Percentiles rank a stretch among this genome's conserved stretches.
phyloP scores from a whole-genome alignment of 305 asterid genomes.

The Solanum hybrid region DNA sequence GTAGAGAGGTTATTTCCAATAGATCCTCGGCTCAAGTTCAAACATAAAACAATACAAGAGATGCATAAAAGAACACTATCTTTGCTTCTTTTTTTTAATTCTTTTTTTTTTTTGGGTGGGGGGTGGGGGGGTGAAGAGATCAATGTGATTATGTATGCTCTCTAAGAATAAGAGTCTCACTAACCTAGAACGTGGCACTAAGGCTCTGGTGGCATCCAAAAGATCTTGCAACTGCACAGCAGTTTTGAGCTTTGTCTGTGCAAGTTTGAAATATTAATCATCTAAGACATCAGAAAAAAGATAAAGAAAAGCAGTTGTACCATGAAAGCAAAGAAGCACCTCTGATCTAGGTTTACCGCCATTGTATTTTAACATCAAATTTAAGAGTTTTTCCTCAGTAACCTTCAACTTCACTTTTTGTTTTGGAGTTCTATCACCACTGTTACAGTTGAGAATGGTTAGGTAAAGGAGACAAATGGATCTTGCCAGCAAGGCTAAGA shows the following conservation, averaged over 20 bases:
- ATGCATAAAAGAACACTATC: neutral
- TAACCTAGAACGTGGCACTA: conserved; percentile 83
- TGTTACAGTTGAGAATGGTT: conserved; percentile 24
- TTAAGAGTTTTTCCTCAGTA: conserved; percentile 89
- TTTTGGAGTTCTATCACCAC: conserved; percentile 99
- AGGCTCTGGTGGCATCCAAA: conserved; percentile 84
- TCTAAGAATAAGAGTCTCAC: conserved; percentile 2
- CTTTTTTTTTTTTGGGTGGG: too few species aligned
- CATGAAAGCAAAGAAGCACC: conserved; percentile 35
- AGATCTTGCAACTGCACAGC: conserved; percentile 98
- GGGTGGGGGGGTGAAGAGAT: neutral
- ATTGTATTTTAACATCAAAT: conserved; percentile 91
- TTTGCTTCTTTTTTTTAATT: neutral
- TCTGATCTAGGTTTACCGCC: conserved; percentile 95
- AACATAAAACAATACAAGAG: neutral
- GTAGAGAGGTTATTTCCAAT: neutral
- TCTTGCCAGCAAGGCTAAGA: neutral
- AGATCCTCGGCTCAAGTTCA: neutral
- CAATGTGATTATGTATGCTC: neutral
- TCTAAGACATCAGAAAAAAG: conserved; percentile 1
- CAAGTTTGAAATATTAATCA: conserved; percentile 13
- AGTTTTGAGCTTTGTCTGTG: conserved; percentile 88
- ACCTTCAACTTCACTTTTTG: conserved; percentile 97
- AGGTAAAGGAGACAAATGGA: conserved; percentile 12
- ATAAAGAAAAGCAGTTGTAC: conserved; percentile 5